Conservation (phyloP, 2,329 filamentous ascomycete genomes). For the Biscogniauxia marginata region DNA sequence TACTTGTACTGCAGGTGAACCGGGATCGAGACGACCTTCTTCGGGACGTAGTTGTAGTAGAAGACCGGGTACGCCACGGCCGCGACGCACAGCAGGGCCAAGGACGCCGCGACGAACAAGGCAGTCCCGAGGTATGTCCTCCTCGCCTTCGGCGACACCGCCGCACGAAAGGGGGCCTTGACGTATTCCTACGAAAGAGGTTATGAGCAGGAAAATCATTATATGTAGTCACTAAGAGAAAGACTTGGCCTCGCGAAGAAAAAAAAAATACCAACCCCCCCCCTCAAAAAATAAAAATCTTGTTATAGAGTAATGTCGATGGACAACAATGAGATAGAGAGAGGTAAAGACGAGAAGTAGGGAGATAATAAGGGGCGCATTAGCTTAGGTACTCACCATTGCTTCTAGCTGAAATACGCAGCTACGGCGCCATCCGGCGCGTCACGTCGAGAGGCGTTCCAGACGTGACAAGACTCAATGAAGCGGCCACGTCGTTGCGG, state of each 20-base stretch:
- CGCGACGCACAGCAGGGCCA: conserved; percentile 47
- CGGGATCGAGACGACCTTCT: conserved; percentile 51
- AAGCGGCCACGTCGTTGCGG: neutral
- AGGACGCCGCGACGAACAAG: conserved; percentile 43
- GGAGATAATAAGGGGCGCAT: neutral
- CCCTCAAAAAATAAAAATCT: too few relatives aligned
- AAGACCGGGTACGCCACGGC: conserved; percentile 51
- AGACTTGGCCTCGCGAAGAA: too few relatives aligned
- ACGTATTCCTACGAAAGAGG: conserved; percentile 28
- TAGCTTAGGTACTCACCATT: neutral
- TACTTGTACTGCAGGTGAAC: conserved; percentile 61
- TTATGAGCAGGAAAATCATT: too few relatives aligned
- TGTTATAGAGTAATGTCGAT: neutral
- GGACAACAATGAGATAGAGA: neutral
- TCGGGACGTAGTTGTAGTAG: conserved; percentile 56
- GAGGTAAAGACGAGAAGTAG: neutral
- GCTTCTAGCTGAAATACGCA: neutral
- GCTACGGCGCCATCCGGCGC: neutral
- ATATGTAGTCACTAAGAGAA: too few relatives aligned
- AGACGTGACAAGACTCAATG: neutral
- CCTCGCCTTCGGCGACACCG: conserved; percentile 52
- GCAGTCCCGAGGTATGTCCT: conserved; percentile 47
- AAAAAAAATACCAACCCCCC: too few relatives aligned
- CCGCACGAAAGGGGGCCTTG: conserved; percentile 33
- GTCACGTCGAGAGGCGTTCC: neutral